A percentile compares a stretch with the other conserved stretches of the same genome.
Evolutionary conservation across 805 yeast genomes (phyloP).

Genomic region (Diddensiella transvaalensis): DNA sequence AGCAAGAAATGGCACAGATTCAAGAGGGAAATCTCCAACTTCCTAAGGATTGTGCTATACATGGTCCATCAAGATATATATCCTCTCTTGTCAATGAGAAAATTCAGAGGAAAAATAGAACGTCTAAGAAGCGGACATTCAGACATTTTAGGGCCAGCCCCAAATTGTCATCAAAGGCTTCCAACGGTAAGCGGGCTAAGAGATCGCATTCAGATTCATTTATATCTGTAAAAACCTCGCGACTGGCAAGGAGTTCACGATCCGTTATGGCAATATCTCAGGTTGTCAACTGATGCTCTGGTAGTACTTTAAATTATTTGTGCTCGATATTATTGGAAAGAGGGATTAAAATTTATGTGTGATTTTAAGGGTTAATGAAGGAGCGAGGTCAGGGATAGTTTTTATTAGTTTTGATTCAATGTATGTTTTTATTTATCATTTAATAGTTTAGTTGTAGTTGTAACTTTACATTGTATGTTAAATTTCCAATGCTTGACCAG

Average conservation of each 20-base stretch:
- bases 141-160: too few relatives aligned
- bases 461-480: too few relatives aligned
- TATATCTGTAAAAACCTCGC: background rate
- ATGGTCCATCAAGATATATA: background rate
- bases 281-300: background rate
- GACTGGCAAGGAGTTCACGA: background rate
- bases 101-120: background rate
- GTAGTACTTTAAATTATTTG: too few relatives aligned
- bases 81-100: background rate
- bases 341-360: too few relatives aligned
- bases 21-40: background rate
- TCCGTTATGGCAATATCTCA: background rate
- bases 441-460: too few relatives aligned
- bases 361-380: too few relatives aligned
- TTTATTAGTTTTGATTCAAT: too few relatives aligned
- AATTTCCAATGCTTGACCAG: too few relatives aligned
- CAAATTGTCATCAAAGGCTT: too few relatives aligned
- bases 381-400: too few relatives aligned
- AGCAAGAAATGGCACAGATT: constrained; percentile 11
- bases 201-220: background rate
- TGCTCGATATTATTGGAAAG: too few relatives aligned
- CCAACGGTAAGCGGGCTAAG: background rate
- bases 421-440: too few relatives aligned
- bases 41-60: background rate
- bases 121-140: background rate